phyloP scores from a whole-genome alignment of 2,329 filamentous ascomycete species.

The Alternaria longipes region DNA sequence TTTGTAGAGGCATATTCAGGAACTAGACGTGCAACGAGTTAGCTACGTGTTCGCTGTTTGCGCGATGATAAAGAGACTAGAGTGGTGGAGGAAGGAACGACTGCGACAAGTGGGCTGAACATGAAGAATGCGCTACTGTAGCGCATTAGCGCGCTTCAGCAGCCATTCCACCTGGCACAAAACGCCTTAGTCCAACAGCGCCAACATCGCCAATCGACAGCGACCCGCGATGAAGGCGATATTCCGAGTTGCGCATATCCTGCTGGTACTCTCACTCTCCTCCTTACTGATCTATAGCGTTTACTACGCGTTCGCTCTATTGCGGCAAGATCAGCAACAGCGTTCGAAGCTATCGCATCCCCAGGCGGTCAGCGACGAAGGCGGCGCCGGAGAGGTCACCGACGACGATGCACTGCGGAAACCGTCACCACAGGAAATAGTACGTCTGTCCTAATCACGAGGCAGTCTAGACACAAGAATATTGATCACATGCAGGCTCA shows the following conservation, averaged over 20 bases:
- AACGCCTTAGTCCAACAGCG: not conserved
- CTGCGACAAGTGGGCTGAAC: not conserved
- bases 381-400: not conserved
- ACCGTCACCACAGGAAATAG: not conserved
- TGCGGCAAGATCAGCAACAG: constrained; percentile 3
- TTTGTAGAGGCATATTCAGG: too few relatives aligned
- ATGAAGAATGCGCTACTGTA: not conserved
- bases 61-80: too few relatives aligned
- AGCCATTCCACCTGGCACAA: not conserved
- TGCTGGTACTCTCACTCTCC: constrained; percentile 10
- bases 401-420: constrained; percentile 4
- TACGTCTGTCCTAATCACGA: not conserved
- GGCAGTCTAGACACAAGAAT: not conserved
- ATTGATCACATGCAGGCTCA: constrained; percentile 16
- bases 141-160: not conserved
- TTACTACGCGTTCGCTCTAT: constrained; percentile 16
- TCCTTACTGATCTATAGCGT: constrained; percentile 13
- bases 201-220: not conserved
- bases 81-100: too few relatives aligned
- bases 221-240: constrained; percentile 8
- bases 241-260: constrained; percentile 9
- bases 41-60: too few relatives aligned
- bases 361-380: not conserved
- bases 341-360: not conserved
- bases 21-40: too few relatives aligned